phyloP scores from a whole-genome alignment of 2,329 filamentous ascomycete species.

The Emmonsia crescens region DNA sequence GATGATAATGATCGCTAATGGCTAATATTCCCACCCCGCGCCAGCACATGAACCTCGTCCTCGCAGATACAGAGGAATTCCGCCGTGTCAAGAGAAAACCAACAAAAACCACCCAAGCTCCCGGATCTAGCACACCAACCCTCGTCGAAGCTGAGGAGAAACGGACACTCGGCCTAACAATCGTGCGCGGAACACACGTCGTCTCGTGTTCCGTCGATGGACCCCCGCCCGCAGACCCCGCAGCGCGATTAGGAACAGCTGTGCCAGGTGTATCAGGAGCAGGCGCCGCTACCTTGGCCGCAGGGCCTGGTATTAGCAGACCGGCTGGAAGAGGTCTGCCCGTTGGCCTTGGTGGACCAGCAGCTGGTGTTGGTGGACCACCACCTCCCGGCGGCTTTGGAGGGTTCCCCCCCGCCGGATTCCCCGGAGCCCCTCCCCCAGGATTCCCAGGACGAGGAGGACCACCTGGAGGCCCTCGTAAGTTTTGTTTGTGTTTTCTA shows the following conservation, averaged over 20 bases:
- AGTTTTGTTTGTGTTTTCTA: conserved; percentile 26
- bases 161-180: conserved; percentile 88
- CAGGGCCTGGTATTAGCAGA: conserved; percentile 81
- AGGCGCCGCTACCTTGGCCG: conserved; percentile 56
- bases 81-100: conserved; percentile 79
- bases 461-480: conserved; percentile 40
- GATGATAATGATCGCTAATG: neutral
- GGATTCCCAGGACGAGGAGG: conserved; percentile 44
- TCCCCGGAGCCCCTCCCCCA: conserved; percentile 39
- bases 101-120: conserved; percentile 52
- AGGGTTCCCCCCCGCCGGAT: conserved; percentile 31
- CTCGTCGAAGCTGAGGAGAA: conserved; percentile 90
- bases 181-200: conserved; percentile 87
- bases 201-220: conserved; percentile 93
- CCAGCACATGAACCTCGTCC: conserved; percentile 97
- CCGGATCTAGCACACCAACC: conserved; percentile 49
- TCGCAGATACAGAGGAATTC: conserved; percentile 97
- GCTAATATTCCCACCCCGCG: neutral
- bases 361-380: conserved; percentile 72
- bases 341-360: conserved; percentile 77
- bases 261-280: conserved; percentile 51
- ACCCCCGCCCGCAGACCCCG: conserved; percentile 86
- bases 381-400: conserved; percentile 51
- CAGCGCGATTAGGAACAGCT: conserved; percentile 72
- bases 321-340: conserved; percentile 79